Conservation (phyloP, 495 filamentous ascomycete species). For the Neurospora sp. region DNA sequence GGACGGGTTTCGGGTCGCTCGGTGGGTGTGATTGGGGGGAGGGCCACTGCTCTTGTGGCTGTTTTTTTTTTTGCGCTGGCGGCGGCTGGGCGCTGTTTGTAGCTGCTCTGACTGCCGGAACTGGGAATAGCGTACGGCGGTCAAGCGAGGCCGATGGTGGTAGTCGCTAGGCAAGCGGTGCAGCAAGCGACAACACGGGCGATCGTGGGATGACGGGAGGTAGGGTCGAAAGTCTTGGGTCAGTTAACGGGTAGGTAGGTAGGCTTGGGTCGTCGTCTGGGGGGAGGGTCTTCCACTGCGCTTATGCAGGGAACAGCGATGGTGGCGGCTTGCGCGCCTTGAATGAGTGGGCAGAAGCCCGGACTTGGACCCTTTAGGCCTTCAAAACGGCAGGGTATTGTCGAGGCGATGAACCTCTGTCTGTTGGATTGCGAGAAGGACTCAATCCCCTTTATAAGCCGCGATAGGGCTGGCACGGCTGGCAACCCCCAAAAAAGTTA, state of each 20-base stretch:
- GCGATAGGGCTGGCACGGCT: not conserved
- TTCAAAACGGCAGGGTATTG: conserved; percentile 20
- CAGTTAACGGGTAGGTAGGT: not conserved
- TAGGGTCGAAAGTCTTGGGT: not conserved
- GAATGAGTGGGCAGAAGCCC: conserved; percentile 21
- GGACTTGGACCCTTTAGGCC: conserved; percentile 8
- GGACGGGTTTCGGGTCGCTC: too few species aligned
- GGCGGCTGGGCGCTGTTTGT: not conserved
- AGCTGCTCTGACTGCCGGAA: not conserved
- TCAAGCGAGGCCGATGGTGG: not conserved
- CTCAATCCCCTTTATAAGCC: not conserved
- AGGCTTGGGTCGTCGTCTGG: conserved; percentile 1
- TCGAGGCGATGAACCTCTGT: conserved; percentile 1
- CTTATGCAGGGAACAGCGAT: conserved; percentile 26
- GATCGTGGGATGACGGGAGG: not conserved
- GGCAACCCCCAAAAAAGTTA: not conserved
- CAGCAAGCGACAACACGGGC: conserved; percentile 1
- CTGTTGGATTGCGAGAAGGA: not conserved
- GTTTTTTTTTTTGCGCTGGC: not conserved
- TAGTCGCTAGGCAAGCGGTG: not conserved
- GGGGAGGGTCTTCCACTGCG: conserved; percentile 17
- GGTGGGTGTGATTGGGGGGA: conserved; percentile 2
- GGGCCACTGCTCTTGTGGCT: not conserved
- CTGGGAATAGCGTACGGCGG: not conserved
- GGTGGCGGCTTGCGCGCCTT: conserved; percentile 24